Base-by-base conservation (phyloP, 305 asterid species). In the Solanum hybrid region DNA sequence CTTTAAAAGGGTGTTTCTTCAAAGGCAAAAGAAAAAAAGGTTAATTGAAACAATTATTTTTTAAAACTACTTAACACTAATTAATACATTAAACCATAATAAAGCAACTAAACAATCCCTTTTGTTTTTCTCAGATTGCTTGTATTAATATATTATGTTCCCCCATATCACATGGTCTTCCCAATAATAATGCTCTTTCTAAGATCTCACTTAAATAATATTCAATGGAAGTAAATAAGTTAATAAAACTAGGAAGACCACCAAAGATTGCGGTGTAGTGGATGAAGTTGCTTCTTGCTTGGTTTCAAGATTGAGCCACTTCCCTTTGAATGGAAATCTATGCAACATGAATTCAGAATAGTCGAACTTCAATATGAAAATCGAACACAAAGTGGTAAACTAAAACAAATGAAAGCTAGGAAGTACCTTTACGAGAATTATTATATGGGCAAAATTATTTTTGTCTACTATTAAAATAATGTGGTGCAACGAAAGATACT, bases 321-420 rank as follows among this genome's bases (percentile, higher is more conserved):
- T 41, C 0, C 2, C 24, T 0, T 57, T 20, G 0, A 7, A 20
- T 20, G 11, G 26, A 1, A 61, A 61, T 61, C 5, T 61, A 0
- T 1, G 10, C 5, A 1, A 0, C 0, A 20, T 0, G 24, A 57
- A 57, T 61, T 61, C 0, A 20, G 0, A 7, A 20, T 57, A 6
- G 4, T 57, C 10, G 10, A 3, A 2, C 1, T 57, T 57, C 0
- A 51, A 61, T 20, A 0, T 20, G 26, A 61, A 61, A 61, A 61
- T 20, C 2, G 4, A 0, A 61, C 0, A 20, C 2, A 0, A 0
- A 61, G 0, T 22, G 2, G 0, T 61, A 57, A 51, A 57, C 5
- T 20, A 61, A 61, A 61, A 61, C 11, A 61, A 61, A 61, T 61
- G 0, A 61, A 61, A 7, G 0, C 1, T 20, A 36, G 11, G 10